These are phyloP conservation scores for Penicillium goetzii DNA, from an alignment of 495 filamentous ascomycete species.

Conservation along the genomic window DNA sequence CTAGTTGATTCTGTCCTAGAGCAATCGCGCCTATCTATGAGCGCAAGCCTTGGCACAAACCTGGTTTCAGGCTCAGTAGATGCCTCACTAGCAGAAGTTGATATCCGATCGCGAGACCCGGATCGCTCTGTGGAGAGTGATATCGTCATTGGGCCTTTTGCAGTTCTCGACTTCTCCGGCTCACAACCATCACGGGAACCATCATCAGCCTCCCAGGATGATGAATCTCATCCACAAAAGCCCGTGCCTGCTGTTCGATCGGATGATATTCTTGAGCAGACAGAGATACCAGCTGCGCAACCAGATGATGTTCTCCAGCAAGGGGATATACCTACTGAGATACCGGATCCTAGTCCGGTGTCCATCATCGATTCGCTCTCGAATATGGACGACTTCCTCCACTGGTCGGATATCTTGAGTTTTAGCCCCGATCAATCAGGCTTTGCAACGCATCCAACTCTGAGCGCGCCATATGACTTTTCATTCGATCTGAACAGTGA, in stretches of 20 bases:
- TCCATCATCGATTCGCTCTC: constrained; percentile 35
- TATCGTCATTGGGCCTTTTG: constrained; percentile 40
- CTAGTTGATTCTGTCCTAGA: constrained; percentile 24
- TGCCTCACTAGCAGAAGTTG: constrained; percentile 39
- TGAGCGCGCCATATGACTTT: constrained; percentile 27
- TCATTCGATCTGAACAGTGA: constrained; percentile 23
- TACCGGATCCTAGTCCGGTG: constrained; percentile 19
- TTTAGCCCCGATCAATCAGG: constrained; percentile 33
- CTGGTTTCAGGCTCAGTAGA: constrained; percentile 38
- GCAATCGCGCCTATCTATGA: constrained; percentile 40
- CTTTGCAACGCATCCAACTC: constrained; percentile 18
- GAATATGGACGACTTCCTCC: constrained; percentile 39
- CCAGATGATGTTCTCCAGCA: constrained; percentile 6
- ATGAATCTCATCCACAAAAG: not conserved
- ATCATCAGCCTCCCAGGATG: not conserved
- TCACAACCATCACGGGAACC: not conserved
- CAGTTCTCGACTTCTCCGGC: constrained; percentile 33
- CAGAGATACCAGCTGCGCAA: not conserved
- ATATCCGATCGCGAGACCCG: constrained; percentile 31
- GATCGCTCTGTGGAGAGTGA: constrained; percentile 25
- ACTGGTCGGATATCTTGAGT: constrained; percentile 41
- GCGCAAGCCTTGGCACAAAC: constrained; percentile 27
- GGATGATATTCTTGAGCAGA: not conserved
- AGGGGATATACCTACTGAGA: constrained; percentile 1
- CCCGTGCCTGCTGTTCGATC: not conserved